phyloP scores from a whole-genome alignment of 2,329 filamentous ascomycete genomes.

The Aureobasidium sp. region DNA sequence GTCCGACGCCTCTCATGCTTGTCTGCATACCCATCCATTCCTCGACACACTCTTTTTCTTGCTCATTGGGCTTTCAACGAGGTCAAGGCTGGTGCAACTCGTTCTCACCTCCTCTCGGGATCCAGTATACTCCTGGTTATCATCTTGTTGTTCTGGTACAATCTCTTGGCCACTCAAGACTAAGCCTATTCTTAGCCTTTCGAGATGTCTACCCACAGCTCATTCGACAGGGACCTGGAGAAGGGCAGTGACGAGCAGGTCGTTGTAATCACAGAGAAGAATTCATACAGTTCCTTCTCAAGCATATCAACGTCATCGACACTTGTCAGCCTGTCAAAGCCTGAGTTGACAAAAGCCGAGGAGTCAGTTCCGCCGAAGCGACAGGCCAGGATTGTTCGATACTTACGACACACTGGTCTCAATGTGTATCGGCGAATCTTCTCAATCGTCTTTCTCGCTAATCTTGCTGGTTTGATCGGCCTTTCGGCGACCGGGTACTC shows the following conservation, averaged over 20 bases:
- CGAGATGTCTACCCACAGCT: background rate
- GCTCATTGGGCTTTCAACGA: background rate
- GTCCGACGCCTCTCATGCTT: background rate
- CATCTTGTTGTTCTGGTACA: background rate
- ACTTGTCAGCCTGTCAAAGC: background rate
- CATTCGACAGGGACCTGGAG: background rate
- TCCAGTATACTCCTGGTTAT: background rate
- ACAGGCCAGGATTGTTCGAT: slow-evolving; percentile 8
- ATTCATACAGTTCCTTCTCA: background rate
- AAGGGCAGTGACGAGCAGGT: background rate
- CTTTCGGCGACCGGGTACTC: background rate
- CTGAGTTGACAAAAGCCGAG: background rate
- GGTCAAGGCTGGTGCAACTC: background rate
- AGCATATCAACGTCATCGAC: slow-evolving; percentile 2
- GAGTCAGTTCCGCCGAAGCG: slow-evolving; percentile 7
- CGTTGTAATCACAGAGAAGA: background rate
- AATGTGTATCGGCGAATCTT: slow-evolving; percentile 28
- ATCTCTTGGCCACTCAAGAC: too few species aligned
- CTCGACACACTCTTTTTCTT: slow-evolving; percentile 2
- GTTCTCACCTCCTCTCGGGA: too few species aligned
- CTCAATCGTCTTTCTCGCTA: slow-evolving; percentile 23
- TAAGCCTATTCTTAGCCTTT: background rate
- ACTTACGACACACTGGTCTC: slow-evolving; percentile 25
- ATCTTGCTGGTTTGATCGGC: slow-evolving; percentile 20
- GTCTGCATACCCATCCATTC: background rate